These are phyloP conservation scores for Clathrus columnatus DNA, from an alignment of 768 basidiomycete genomes.

Conservation along the genomic window DNA sequence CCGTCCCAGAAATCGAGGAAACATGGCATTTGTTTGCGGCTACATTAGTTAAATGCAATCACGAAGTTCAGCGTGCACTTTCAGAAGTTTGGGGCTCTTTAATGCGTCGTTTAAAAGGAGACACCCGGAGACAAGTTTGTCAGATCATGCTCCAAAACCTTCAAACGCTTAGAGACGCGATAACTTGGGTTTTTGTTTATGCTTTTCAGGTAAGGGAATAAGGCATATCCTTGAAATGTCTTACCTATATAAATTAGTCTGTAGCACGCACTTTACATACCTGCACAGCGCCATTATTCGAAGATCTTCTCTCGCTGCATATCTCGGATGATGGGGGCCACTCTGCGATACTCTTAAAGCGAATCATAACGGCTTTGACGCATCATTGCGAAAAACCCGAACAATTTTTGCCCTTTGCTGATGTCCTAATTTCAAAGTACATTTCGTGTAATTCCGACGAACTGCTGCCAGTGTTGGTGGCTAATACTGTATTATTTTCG, in stretches of 20 bases:
- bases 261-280: slow-evolving; percentile 79
- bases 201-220: slow-evolving; percentile 59
- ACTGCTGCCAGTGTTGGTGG: slow-evolving; percentile 25
- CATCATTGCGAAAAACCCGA: slow-evolving; percentile 74
- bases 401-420: slow-evolving; percentile 49
- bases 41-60: slow-evolving; percentile 48
- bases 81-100: slow-evolving; percentile 85
- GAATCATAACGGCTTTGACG: slow-evolving; percentile 68
- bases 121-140: slow-evolving; percentile 48
- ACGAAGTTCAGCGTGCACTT: slow-evolving; percentile 66
- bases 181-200: slow-evolving; percentile 66
- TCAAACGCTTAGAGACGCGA: slow-evolving; percentile 38
- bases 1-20: background rate
- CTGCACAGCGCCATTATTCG: slow-evolving; percentile 52
- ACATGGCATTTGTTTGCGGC: slow-evolving; percentile 51
- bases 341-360: slow-evolving; percentile 52
- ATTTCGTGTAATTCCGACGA: background rate
- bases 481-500: slow-evolving; percentile 46
- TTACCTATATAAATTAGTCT: slow-evolving; percentile 37
- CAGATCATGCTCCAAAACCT: slow-evolving; percentile 43
- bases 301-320: slow-evolving; percentile 48
- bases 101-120: slow-evolving; percentile 60
- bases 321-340: slow-evolving; percentile 31
- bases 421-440: slow-evolving; percentile 40
- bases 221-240: background rate